These are phyloP conservation scores for Myxozyma neotropica DNA, from an alignment of 805 yeast species.

Conservation along the genomic window DNA sequence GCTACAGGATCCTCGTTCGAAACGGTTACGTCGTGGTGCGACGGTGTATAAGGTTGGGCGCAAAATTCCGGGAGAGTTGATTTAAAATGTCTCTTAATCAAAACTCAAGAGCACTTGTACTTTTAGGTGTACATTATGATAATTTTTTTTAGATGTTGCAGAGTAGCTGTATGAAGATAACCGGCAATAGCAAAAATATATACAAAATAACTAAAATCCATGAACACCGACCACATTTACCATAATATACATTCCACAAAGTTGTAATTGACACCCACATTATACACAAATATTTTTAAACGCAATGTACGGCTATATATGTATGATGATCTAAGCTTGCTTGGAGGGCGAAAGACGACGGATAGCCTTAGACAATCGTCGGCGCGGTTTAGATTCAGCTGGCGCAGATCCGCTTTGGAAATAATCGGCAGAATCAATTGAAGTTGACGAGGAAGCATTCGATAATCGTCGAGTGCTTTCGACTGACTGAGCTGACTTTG, in stretches of 20 bases:
- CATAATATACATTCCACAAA: not conserved
- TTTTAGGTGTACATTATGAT: not conserved
- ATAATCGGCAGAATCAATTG: not conserved
- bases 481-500: not conserved
- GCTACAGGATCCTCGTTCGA: conserved; percentile 19
- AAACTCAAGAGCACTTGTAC: not conserved
- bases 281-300: not conserved
- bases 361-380: not conserved
- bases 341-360: not conserved
- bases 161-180: not conserved
- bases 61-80: conserved; percentile 19
- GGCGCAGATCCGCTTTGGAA: not conserved
- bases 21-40: conserved; percentile 22
- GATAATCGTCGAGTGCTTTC: not conserved
- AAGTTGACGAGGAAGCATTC: not conserved
- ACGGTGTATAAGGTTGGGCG: conserved; percentile 29
- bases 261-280: not conserved
- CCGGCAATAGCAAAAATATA: not conserved
- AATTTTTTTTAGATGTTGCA: too few species aligned
- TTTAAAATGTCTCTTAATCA: not conserved
- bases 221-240: not conserved
- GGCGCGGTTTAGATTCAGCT: not conserved
- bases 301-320: too few species aligned
- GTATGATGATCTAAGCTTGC: not conserved
- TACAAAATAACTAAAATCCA: not conserved